Base-by-base conservation (phyloP, 208 protist species). In the Leishmania tropica region DNA sequence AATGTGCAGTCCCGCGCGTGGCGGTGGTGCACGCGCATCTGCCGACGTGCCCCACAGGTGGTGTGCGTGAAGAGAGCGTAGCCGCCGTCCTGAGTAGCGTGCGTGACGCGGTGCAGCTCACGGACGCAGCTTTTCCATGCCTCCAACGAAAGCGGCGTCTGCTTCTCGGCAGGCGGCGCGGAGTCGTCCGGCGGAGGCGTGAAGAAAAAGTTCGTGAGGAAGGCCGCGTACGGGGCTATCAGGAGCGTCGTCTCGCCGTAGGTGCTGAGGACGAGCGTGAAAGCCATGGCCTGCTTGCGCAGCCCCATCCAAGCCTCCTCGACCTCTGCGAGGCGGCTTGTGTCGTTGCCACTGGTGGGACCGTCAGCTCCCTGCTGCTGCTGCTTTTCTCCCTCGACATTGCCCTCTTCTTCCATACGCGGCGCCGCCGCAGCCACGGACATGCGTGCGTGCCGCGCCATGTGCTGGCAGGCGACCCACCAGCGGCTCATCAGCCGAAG, bases 231-330 rank as follows among this genome's bases (percentile, higher is more conserved):
- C 21, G 77, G 76, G 31, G 37, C 45, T 42, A 84, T n/a, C 21
- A 84, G 71, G 8, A 87, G 77, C n/a, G 74, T 81, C 19, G 80
- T 81, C 3, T 81, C 75, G 1, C n/a, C 51, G 76, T 87, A 80
- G 53, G n/a, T 62, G 74, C 74, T 79, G 62, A 87, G 51, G 0
- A 81, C 51, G 45, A 45, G 19, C 1, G 79, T 64, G 56, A 82
- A 35, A 28, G 21, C 31, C 79, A 87, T 48, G 35, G 76, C 75
- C n/a, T 81, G 78, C 48, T 53, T 64, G 37, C 79, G 79, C 4
- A 87, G 53, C 3, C 54, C 67, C 51, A 77, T 10, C 79, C 79
- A 87, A n/a, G 79, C 79, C 11, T 83, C 79, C 42, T 78, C 79
- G 0, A 77, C 47, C 19, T 65, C 68, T 53, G 48, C 76, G 13